A percentile compares a stretch with the other conserved stretches of the same genome.
These are phyloP conservation scores for Periconia sp. DNA, from an alignment of 2,329 filamentous ascomycete genomes.

Conservation along the genomic window DNA sequence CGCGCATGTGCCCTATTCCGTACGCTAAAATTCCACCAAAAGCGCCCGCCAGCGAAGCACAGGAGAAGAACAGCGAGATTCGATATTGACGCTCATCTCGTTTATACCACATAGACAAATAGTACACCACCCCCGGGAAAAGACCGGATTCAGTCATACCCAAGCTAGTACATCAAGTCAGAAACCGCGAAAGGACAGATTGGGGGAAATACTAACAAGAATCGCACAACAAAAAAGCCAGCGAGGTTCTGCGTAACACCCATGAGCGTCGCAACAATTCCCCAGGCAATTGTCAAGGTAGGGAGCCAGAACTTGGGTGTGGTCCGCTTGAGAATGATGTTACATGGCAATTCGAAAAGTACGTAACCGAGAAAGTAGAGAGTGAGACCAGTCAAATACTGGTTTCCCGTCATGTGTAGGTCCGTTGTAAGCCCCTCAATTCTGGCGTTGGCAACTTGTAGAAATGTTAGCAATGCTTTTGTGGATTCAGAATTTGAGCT, in stretches of 20 bases:
- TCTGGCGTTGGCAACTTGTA: slow-evolving; percentile 48
- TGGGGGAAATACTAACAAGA: slow-evolving; percentile 44
- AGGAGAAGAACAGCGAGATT: slow-evolving; percentile 62
- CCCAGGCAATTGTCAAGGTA: slow-evolving; percentile 54
- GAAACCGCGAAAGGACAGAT: neutral
- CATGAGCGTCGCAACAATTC: slow-evolving; percentile 54
- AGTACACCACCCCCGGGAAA: slow-evolving; percentile 52
- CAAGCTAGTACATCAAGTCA: slow-evolving; percentile 22
- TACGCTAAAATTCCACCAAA: slow-evolving; percentile 64
- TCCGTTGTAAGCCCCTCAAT: slow-evolving; percentile 40
- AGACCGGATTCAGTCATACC: slow-evolving; percentile 41
- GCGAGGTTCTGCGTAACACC: slow-evolving; percentile 50
- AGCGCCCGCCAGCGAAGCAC: slow-evolving; percentile 59
- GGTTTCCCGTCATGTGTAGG: slow-evolving; percentile 41
- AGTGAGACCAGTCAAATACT: slow-evolving; percentile 67
- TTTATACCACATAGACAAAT: slow-evolving; percentile 66
- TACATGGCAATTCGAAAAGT: slow-evolving; percentile 59
- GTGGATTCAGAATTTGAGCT: neutral
- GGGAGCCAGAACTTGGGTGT: slow-evolving; percentile 52
- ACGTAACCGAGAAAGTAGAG: slow-evolving; percentile 63
- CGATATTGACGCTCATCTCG: slow-evolving; percentile 60
- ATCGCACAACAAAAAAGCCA: slow-evolving; percentile 50
- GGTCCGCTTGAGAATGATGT: slow-evolving; percentile 63
- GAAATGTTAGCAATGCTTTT: slow-evolving; percentile 6
- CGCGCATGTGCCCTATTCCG: slow-evolving; percentile 63